Conservation (phyloP, 116 monocot species). For the Dioscorea cayenensis region DNA sequence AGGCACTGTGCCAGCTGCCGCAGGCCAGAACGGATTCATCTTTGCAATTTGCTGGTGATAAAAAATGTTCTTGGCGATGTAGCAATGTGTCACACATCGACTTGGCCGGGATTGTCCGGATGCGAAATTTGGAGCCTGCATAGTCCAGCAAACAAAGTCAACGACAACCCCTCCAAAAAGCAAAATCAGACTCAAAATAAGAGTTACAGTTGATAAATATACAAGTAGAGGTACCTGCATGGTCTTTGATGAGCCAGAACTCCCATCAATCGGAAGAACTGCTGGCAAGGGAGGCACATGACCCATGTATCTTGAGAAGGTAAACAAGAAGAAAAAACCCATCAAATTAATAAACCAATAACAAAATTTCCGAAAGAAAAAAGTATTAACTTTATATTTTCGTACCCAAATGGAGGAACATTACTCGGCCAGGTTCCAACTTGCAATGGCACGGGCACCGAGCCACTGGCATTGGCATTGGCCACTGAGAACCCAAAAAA, state of each 20-base stretch:
- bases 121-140: constrained; percentile 33
- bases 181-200: too few species aligned
- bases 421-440: constrained; percentile 67
- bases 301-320: constrained; percentile 56
- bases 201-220: not conserved
- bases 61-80: constrained; percentile 73
- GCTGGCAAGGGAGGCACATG: constrained; percentile 58
- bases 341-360: not conserved
- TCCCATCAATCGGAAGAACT: constrained; percentile 52
- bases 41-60: constrained; percentile 62
- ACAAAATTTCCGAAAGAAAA: not conserved
- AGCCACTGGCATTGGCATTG: constrained; percentile 1
- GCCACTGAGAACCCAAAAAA: constrained; percentile 7
- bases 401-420: constrained; percentile 78
- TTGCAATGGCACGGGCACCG: constrained; percentile 56
- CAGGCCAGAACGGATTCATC: constrained; percentile 57
- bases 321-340: not conserved
- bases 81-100: constrained; percentile 78
- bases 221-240: constrained; percentile 41
- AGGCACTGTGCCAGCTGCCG: constrained; percentile 28
- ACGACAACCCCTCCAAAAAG: too few species aligned
- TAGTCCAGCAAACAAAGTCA: not conserved
- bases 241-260: constrained; percentile 34
- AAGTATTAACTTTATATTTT: not conserved
- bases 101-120: constrained; percentile 40